A percentile compares a stretch with the other conserved stretches of the same genome.
These are phyloP conservation scores for Pyrenochaeta sp. DNA, from an alignment of 2,329 filamentous ascomycete genomes.

Conservation along the genomic window DNA sequence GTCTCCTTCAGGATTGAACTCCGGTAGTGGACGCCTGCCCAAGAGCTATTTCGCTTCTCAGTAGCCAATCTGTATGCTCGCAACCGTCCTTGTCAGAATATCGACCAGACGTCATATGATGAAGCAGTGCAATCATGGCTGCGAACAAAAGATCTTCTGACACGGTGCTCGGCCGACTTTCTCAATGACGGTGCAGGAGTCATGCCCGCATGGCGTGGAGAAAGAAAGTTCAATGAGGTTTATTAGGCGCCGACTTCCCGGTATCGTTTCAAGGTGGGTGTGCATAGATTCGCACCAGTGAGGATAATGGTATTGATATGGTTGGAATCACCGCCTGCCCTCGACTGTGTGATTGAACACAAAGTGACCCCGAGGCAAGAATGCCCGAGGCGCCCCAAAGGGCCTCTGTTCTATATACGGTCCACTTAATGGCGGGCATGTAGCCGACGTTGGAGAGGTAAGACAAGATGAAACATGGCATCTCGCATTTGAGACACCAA, in stretches of 20 bases:
- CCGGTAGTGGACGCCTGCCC: conserved; percentile 2
- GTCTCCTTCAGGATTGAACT: conserved; percentile 3
- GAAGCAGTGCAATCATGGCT: too few relatives aligned
- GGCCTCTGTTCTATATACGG: too few relatives aligned
- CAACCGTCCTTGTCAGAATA: conserved; percentile 2
- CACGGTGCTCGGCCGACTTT: too few relatives aligned
- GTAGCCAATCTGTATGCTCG: conserved; percentile 2
- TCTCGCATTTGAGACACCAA: conserved; percentile 31
- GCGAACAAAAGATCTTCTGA: too few relatives aligned
- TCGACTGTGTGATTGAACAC: background rate
- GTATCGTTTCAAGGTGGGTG: too few relatives aligned
- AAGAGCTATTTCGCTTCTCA: conserved; percentile 2
- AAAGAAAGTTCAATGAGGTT: background rate
- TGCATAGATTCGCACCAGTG: too few relatives aligned
- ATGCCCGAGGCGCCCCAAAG: background rate
- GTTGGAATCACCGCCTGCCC: background rate
- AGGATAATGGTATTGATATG: background rate
- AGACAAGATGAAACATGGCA: conserved; percentile 30
- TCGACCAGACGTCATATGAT: background rate
- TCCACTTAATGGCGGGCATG: too few relatives aligned
- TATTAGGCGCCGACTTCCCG: background rate
- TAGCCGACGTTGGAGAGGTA: conserved; percentile 6
- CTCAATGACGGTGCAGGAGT: background rate
- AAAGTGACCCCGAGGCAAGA: background rate
- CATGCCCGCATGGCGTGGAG: background rate